A percentile compares a stretch with the other conserved stretches of the same genome.
Evolutionary conservation across 1,284 basidiomycete genomes (phyloP).

Genomic region (Kwoniella shivajii): DNA sequence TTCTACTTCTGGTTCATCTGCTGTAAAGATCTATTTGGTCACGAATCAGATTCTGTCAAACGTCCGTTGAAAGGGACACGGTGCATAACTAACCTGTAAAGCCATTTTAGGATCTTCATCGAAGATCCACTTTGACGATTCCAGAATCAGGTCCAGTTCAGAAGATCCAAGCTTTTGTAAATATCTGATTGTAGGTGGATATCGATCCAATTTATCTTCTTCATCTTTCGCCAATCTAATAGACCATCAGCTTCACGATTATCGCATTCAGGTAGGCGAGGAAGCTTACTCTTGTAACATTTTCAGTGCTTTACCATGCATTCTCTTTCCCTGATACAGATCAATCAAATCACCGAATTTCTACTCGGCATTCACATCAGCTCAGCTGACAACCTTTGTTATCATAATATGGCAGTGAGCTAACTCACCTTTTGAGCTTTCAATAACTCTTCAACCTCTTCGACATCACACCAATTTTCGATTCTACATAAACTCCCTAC

Average conservation of each 20-base stretch:
- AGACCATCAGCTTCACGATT: slow-evolving; percentile 68
- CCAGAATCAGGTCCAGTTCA: slow-evolving; percentile 75
- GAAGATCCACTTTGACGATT: slow-evolving; percentile 81
- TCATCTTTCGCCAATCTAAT: slow-evolving; percentile 76
- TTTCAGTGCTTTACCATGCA: slow-evolving; percentile 85
- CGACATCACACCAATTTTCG: slow-evolving; percentile 96
- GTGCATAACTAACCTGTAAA: slow-evolving; percentile 63
- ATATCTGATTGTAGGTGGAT: slow-evolving; percentile 83
- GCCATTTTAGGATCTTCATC: slow-evolving; percentile 69
- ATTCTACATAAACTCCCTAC: slow-evolving; percentile 86
- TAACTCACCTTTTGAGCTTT: slow-evolving; percentile 70
- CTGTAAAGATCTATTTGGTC: slow-evolving; percentile 80
- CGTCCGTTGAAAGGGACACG: neutral
- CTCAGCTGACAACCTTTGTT: slow-evolving; percentile 3
- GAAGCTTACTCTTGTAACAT: slow-evolving; percentile 74
- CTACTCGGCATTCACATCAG: slow-evolving; percentile 55
- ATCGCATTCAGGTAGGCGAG: slow-evolving; percentile 64
- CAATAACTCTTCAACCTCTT: slow-evolving; percentile 88
- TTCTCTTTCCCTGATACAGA: slow-evolving; percentile 90
- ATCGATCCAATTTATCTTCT: slow-evolving; percentile 73
- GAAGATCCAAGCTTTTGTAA: slow-evolving; percentile 85
- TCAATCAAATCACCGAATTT: slow-evolving; percentile 89
- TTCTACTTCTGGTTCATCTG: slow-evolving; percentile 78
- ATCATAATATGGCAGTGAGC: neutral
- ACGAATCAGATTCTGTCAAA: neutral